Evolutionary conservation across 371 early-diverging fungal species (phyloP).

Genomic region (Basidiobolus meristosporus): DNA sequence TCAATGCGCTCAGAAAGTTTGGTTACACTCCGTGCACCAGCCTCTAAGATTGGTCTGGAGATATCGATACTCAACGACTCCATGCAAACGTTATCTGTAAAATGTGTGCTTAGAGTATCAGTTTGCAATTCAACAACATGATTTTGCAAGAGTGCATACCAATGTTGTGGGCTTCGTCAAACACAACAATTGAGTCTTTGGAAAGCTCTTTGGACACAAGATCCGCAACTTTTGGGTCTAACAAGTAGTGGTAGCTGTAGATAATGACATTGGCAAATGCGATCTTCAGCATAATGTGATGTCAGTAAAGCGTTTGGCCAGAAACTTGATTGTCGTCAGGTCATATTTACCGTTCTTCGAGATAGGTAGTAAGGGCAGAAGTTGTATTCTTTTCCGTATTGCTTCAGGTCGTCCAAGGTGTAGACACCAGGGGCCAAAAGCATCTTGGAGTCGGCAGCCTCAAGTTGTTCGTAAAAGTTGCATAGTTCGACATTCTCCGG

Average conservation of each 20-base stretch:
- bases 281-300: constrained; percentile 21
- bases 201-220: constrained; percentile 85
- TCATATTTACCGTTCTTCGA: constrained; percentile 45
- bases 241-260: constrained; percentile 97
- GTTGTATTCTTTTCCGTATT: constrained; percentile 43
- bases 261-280: constrained; percentile 93
- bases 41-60: constrained; percentile 76
- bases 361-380: constrained; percentile 95
- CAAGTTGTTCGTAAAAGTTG: constrained; percentile 54
- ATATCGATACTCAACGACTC: constrained; percentile 94
- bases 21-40: constrained; percentile 60
- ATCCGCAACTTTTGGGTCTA: constrained; percentile 98
- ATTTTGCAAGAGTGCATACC: constrained; percentile 22
- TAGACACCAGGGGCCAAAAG: constrained; percentile 82
- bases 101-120: not conserved
- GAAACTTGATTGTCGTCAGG: not conserved
- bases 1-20: constrained; percentile 51
- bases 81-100: constrained; percentile 89
- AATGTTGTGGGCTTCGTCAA: constrained; percentile 99
- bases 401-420: constrained; percentile 84
- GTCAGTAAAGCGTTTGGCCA: not conserved
- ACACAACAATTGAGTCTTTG: constrained; percentile 93
- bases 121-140: not conserved
- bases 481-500: constrained; percentile 41
- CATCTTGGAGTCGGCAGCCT: not conserved